Evolutionary conservation across 2,329 filamentous ascomycete genomes (phyloP), one percentile per base, ranked within the genome.

Genomic region (Plectosphaerella cucumerina): DNA sequence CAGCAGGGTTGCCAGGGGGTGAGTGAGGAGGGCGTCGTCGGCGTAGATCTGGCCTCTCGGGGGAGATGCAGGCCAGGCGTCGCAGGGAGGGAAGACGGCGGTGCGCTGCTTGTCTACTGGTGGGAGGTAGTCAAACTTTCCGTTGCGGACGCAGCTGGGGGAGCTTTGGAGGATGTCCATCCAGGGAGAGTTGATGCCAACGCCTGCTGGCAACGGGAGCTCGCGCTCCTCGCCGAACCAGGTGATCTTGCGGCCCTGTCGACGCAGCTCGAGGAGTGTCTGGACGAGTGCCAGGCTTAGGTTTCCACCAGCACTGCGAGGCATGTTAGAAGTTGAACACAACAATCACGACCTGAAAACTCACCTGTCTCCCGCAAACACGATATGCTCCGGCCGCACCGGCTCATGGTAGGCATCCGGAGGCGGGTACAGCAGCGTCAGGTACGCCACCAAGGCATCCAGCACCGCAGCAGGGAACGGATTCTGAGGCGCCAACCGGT

Each of bases 391-490:
- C 0, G 89, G 75, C 6, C 75, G 70, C 1, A 93, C 79, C 3
- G 88, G 71, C 14, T 77, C 72, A 63, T 94, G 89, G 43, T 83
- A 77, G 0, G 87, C 79, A 17, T 77, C 85, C 0, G 80, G 73
- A 0, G 86, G 85, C 12, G 89, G 89, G 59, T 90, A 85, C 2
- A 94, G 73, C 6, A 92, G 74, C 1, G 80, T 81, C 34, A 94
- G 74, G 61, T 93, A 94, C 0, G 86, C 83, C 31, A 86, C 74
- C 10, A 93, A 68, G 2, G 81, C 86, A 62, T 94, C 89, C 42
- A 93, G 70, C 6, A 94, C 67, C 2, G 87, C 87, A 0, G 86
- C 75, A 0, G 89, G 89, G 62, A 94, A 94, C 0, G 87, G 81
- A 53, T 85, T 70, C 63, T 91, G 85, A 0, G 89, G 89, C 12